Evolutionary conservation across 2,329 filamentous ascomycete genomes (phyloP), one percentile per base, ranked within the genome.

Genomic region (Colletotrichum sp.): DNA sequence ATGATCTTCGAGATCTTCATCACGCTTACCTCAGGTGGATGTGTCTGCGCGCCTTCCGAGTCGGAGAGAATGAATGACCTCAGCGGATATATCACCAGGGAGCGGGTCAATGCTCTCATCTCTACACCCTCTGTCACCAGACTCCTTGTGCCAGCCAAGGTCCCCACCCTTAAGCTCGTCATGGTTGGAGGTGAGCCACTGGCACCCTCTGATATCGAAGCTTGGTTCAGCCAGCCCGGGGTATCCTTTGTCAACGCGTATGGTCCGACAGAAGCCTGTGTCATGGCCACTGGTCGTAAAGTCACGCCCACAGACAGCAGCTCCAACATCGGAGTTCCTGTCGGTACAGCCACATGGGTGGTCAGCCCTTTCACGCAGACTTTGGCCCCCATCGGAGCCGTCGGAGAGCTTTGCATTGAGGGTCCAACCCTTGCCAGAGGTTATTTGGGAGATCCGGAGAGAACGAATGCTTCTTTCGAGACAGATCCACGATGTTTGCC

Each of bases 11-110:
- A 92, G 76, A 87, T 89, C 1, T 83, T 92, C 15, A 86, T 87
- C 3, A 86, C 89, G 0, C 83, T 93, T 6, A 84, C 89, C 12
- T 83, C 87, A 32, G 92, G 92, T 21, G 91, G 89, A 0, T 92
- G 89, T 71, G 85, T 93, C 13, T 93, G 91, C 74, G 85, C 93
- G 1, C 91, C 92, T 0, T 87, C 88, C 13, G 83, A 88, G 1
- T 80, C 86, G 8, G 87, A 91, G 70, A 83, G 88, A 16, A 80
- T 88, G 63, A 86, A 88, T 68, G 87, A 91, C 71, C 82, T 92
- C 5, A 81, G 85, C 2, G 87, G 85, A 3, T 87, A 86, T 1
- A 89, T 93, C 32, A 84, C 85, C 6, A 82, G 86, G 2, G 88
- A 90, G 84, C 81, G 86, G 16, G 88, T 88, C 32, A 90, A 87